Evolutionary conservation across 345 rosid species (phyloP).

Genomic region (Pugionium cornutum): DNA sequence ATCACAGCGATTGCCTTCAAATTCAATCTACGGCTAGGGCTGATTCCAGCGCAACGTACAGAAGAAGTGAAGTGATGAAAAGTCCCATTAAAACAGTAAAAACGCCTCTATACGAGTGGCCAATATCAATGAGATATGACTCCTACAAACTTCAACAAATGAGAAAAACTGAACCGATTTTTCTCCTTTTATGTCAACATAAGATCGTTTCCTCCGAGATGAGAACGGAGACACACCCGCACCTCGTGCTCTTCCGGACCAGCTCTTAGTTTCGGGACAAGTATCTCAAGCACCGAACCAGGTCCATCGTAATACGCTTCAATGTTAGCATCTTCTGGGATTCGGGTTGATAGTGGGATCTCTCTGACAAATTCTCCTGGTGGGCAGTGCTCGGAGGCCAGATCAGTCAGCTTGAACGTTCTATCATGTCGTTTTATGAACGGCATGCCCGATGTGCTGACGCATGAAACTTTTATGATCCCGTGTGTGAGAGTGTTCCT

Average conservation of each 20-base stretch:
- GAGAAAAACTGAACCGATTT: conserved; percentile 15
- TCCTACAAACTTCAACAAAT: conserved; percentile 32
- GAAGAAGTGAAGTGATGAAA: conserved; percentile 19
- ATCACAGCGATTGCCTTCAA: neutral
- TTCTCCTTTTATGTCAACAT: conserved; percentile 61
- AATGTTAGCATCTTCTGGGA: conserved; percentile 92
- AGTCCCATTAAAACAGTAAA: conserved; percentile 24
- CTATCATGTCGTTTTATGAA: conserved; percentile 83
- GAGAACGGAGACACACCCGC: conserved; percentile 86
- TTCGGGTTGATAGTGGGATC: conserved; percentile 76
- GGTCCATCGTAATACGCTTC: conserved; percentile 91
- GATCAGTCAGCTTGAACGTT: conserved; percentile 92
- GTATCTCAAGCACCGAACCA: conserved; percentile 87
- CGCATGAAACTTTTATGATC: conserved; percentile 79
- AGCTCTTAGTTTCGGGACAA: conserved; percentile 80
- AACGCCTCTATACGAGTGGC: conserved; percentile 24
- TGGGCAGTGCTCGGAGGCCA: conserved; percentile 92
- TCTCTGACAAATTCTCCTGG: conserved; percentile 96
- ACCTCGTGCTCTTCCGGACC: conserved; percentile 98
- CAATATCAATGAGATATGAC: conserved; percentile 30
- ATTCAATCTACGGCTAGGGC: conserved; percentile 11
- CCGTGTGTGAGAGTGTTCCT: conserved; percentile 81
- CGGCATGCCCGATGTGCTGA: conserved; percentile 75
- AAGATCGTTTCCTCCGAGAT: conserved; percentile 68
- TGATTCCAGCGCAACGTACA: conserved; percentile 9